These are phyloP conservation scores for Pythium chondricola DNA, from an alignment of 352 stramenopile species.

Conservation along the genomic window DNA sequence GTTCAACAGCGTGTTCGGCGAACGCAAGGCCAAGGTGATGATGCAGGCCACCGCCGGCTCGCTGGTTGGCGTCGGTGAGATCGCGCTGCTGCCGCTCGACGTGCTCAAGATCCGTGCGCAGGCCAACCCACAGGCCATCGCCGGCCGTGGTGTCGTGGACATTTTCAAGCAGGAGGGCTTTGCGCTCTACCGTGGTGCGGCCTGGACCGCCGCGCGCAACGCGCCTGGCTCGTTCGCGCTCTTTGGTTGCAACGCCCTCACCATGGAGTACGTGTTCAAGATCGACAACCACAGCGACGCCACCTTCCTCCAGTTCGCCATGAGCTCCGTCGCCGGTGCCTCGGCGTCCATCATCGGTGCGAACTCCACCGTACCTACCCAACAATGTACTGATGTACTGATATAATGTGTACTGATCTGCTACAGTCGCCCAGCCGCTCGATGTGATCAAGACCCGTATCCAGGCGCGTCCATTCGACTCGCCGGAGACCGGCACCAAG, in stretches of 20 bases:
- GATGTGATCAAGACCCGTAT: constrained; percentile 96
- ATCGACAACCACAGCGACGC: constrained; percentile 87
- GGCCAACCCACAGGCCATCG: constrained; percentile 91
- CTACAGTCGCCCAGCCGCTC: constrained; percentile 83
- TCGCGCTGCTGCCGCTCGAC: constrained; percentile 92
- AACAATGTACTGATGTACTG: not conserved
- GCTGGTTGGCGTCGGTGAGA: constrained; percentile 94
- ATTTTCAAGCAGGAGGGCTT: constrained; percentile 92
- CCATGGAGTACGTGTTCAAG: constrained; percentile 89
- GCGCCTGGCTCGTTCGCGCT: constrained; percentile 93
- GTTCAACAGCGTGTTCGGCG: constrained; percentile 88
- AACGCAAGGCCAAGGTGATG: constrained; percentile 91
- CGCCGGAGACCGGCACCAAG: constrained; percentile 84
- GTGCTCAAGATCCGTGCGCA: constrained; percentile 96
- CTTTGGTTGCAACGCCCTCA: constrained; percentile 88
- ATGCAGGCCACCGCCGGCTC: constrained; percentile 90
- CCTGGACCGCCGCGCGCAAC: constrained; percentile 92
- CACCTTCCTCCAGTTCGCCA: constrained; percentile 90
- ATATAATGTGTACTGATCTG: not conserved
- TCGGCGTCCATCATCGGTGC: constrained; percentile 79
- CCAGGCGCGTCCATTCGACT: constrained; percentile 92
- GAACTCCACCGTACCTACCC: constrained; percentile 5
- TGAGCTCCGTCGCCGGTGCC: constrained; percentile 78
- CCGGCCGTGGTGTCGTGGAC: constrained; percentile 85
- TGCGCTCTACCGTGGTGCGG: constrained; percentile 86